phyloP scores from a whole-genome alignment of 257 asterid species.

The Plectranthus barbatus region DNA sequence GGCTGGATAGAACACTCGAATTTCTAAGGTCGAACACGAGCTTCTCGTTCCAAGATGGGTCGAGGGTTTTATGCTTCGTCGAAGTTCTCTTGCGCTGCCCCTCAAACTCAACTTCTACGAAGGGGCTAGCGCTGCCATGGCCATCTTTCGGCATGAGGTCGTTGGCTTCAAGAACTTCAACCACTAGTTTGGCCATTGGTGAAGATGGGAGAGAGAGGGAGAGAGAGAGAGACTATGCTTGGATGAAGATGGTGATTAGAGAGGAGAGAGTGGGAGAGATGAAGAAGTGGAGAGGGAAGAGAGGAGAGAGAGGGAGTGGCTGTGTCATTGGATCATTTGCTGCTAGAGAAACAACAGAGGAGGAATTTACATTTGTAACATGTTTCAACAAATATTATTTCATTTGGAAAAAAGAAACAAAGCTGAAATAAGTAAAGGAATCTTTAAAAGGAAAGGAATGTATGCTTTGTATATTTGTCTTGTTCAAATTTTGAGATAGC shows the following conservation, averaged over 20 bases:
- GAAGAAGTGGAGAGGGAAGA: neutral
- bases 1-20: constrained; percentile 32
- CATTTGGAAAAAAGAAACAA: no score
- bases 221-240: constrained; percentile 16
- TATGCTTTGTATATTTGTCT: constrained; percentile 9
- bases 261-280: constrained; percentile 9
- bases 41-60: constrained; percentile 79
- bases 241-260: neutral
- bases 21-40: constrained; percentile 48
- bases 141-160: constrained; percentile 95
- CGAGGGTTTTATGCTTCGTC: constrained; percentile 58
- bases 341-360: no score
- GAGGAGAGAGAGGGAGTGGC: constrained; percentile 10
- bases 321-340: constrained; percentile 12
- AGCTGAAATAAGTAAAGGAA: no score
- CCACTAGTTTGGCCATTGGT: constrained; percentile 48
- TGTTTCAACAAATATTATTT: no score
- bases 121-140: constrained; percentile 77
- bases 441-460: constrained; percentile 11
- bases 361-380: no score
- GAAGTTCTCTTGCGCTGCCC: constrained; percentile 53
- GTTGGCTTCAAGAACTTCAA: constrained; percentile 73
- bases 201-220: no score
- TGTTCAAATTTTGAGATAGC: no score
- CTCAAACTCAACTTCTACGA: constrained; percentile 67